Percentiles rank a stretch among this genome's conserved stretches.
Evolutionary conservation across 345 rosid species (phyloP).

Genomic region (Camelina hispida): DNA sequence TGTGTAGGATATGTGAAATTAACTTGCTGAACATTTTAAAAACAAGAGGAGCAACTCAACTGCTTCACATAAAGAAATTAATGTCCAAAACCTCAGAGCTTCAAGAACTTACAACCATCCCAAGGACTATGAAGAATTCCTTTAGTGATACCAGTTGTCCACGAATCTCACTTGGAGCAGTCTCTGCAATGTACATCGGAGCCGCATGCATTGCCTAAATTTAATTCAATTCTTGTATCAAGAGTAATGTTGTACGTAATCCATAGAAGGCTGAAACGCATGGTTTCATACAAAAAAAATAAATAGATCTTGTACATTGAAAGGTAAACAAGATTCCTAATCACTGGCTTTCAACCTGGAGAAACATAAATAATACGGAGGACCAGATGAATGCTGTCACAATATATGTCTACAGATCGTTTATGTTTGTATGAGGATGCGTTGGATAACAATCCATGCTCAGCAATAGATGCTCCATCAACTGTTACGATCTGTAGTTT

Average conservation of each 20-base stretch:
- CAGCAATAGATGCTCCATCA: neutral
- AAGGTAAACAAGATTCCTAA: constrained; percentile 11
- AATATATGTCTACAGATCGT: neutral
- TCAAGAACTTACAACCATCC: constrained; percentile 92
- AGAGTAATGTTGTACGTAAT: neutral
- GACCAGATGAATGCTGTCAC: neutral
- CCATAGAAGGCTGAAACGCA: neutral
- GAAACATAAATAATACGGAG: neutral
- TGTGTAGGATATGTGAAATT: constrained; percentile 4
- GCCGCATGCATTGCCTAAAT: constrained; percentile 97
- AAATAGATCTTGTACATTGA: neutral
- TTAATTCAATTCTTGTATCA: constrained; percentile 14
- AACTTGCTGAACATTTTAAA: constrained; percentile 20
- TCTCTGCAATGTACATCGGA: constrained; percentile 97
- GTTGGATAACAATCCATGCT: neutral
- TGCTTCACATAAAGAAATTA: constrained; percentile 32
- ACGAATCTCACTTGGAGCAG: constrained; percentile 89
- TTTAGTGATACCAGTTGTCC: constrained; percentile 86
- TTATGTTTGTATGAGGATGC: neutral
- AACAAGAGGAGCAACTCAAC: constrained; percentile 7
- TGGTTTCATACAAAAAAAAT: neutral
- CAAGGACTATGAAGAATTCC: constrained; percentile 95
- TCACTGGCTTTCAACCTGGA: neutral
- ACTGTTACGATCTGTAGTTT: neutral
- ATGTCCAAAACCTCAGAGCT: constrained; percentile 7